Conservation (phyloP, 1,284 basidiomycete species). For the Tilletiaria anomala region DNA sequence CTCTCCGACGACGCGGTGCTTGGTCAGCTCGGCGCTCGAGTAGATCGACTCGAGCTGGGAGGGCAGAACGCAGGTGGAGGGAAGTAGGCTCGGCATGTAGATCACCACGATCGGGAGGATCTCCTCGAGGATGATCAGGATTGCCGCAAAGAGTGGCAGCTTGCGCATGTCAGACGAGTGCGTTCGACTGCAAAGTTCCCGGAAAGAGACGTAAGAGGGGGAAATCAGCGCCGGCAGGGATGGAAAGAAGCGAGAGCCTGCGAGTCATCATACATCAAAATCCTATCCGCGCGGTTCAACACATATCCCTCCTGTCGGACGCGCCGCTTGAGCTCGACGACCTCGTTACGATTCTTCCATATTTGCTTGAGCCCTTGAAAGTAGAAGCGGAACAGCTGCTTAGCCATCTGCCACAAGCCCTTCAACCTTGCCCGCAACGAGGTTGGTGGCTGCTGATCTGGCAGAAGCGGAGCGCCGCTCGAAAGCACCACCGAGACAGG, state of each 20-base stretch:
- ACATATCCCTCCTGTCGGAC: constrained; percentile 10
- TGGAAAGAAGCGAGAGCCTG: background rate
- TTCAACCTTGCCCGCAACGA: too few relatives aligned
- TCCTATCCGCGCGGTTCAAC: constrained; percentile 18
- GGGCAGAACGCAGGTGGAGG: constrained; percentile 73
- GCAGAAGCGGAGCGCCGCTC: too few relatives aligned
- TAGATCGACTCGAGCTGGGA: constrained; percentile 49
- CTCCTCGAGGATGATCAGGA: constrained; percentile 63
- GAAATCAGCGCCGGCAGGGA: background rate
- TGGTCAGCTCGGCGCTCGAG: background rate
- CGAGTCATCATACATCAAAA: constrained; percentile 9
- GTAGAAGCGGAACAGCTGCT: constrained; percentile 37
- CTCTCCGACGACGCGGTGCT: background rate
- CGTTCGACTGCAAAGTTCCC: constrained; percentile 4
- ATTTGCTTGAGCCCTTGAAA: constrained; percentile 36
- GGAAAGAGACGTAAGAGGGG: background rate
- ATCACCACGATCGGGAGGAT: constrained; percentile 67
- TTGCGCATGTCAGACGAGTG: constrained; percentile 43
- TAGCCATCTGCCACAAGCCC: too few relatives aligned
- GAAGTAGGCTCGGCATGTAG: constrained; percentile 68
- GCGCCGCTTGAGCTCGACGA: constrained; percentile 11
- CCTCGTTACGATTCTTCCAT: constrained; percentile 23
- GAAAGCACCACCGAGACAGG: too few relatives aligned
- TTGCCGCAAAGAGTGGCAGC: constrained; percentile 62
- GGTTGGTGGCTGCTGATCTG: too few relatives aligned